Conservation (phyloP, 2,329 filamentous ascomycete genomes). For the Hypocreales sp. region DNA sequence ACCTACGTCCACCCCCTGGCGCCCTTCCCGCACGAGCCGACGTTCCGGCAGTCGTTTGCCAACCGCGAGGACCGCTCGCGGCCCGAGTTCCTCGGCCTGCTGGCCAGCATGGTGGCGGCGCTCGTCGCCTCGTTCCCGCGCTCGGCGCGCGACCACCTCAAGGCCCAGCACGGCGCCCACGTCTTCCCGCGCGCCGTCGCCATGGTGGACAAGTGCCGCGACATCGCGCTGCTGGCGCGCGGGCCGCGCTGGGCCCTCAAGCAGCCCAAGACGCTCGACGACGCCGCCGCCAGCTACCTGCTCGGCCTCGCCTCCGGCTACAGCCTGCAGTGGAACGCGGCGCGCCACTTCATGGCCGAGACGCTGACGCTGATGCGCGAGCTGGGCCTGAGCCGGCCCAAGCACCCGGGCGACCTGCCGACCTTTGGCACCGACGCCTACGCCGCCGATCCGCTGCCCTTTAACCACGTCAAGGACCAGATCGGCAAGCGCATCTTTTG, state of each 20-base stretch:
- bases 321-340: conserved; percentile 50
- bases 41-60: conserved; percentile 54
- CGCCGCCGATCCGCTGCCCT: conserved; percentile 26
- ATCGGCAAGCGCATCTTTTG: conserved; percentile 72
- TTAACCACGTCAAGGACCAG: conserved; percentile 59
- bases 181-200: conserved; percentile 54
- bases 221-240: conserved; percentile 51
- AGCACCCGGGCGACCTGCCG: conserved; percentile 20
- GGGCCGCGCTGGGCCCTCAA: conserved; percentile 36
- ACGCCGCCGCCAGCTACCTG: conserved; percentile 62
- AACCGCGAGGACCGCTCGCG: conserved; percentile 51
- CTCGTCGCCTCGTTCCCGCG: conserved; percentile 66
- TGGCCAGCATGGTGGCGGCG: conserved; percentile 59
- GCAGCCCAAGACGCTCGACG: conserved; percentile 31
- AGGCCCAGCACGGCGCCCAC: conserved; percentile 44
- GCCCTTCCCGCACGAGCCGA: conserved; percentile 66
- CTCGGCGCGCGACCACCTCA: conserved; percentile 54
- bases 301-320: conserved; percentile 52
- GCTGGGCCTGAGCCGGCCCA: conserved; percentile 47
- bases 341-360: conserved; percentile 58
- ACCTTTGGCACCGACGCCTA: conserved; percentile 24
- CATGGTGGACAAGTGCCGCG: conserved; percentile 55
- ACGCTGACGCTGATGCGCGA: conserved; percentile 53
- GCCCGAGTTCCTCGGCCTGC: conserved; percentile 51
- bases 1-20: conserved; percentile 65